A percentile compares a stretch with the other conserved stretches of the same genome.
Conservation (phyloP, 1,139 yeast species). For the Nakaseomyces nivariensis region DNA sequence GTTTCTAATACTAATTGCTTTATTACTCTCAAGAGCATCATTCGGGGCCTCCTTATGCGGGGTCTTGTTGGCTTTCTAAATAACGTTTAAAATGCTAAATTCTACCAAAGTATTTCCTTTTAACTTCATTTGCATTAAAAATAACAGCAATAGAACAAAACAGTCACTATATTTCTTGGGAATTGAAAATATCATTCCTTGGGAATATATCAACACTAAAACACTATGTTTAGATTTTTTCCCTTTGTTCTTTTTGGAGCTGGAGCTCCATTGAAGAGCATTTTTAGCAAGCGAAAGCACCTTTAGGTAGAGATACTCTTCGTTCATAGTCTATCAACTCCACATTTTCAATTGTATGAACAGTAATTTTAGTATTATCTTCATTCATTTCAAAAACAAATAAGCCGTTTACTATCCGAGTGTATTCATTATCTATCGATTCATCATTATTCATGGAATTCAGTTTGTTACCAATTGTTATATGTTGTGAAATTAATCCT, state of each 20-base stretch:
- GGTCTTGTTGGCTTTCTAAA: no score
- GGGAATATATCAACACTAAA: no score
- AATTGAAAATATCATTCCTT: no score
- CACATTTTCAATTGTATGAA: slow-evolving; percentile 72
- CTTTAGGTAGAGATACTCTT: slow-evolving; percentile 6
- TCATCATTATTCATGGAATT: slow-evolving; percentile 1
- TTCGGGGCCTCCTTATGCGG: no score
- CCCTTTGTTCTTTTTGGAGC: not conserved
- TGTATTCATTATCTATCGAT: not conserved
- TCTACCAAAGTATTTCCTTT: no score
- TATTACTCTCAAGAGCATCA: no score
- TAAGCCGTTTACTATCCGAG: slow-evolving; percentile 43
- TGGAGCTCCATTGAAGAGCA: no score
- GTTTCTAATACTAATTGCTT: no score
- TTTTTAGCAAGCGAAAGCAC: slow-evolving; percentile 12
- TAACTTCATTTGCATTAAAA: no score
- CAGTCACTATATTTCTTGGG: no score
- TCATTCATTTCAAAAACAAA: slow-evolving; percentile 66
- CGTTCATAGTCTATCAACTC: slow-evolving; percentile 46
- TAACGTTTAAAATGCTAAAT: no score
- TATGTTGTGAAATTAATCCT: slow-evolving; percentile 1
- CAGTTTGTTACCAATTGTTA: slow-evolving; percentile 1
- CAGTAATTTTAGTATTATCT: slow-evolving; percentile 46
- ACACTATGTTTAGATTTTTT: not conserved
- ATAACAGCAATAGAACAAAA: no score